Evolutionary conservation across 495 filamentous ascomycete species (phyloP).

Genomic region (Cladorrhinum samala): DNA sequence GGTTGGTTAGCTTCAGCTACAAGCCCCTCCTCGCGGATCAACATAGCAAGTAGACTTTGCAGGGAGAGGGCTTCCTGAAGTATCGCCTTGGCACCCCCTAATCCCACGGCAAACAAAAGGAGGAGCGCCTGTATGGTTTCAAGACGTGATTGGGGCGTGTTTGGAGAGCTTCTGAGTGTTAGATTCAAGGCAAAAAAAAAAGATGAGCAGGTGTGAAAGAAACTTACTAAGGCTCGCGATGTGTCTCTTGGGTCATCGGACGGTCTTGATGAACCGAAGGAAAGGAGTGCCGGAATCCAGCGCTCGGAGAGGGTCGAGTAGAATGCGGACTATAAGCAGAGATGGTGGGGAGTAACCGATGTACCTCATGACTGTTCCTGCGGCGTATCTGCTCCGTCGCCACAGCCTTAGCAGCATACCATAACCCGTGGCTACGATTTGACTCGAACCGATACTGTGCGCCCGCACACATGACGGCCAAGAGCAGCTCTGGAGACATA

Average conservation of each 20-base stretch:
- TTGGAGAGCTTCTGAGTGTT: slow-evolving; percentile 43
- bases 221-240: slow-evolving; percentile 46
- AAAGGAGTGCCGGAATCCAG: slow-evolving; percentile 45
- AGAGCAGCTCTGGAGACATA: slow-evolving; percentile 51
- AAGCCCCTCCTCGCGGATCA: slow-evolving; percentile 51
- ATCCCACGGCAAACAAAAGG: slow-evolving; percentile 49
- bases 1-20: slow-evolving; percentile 34
- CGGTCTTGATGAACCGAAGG: slow-evolving; percentile 46
- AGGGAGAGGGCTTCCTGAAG: slow-evolving; percentile 51
- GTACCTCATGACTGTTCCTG: slow-evolving; percentile 46
- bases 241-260: slow-evolving; percentile 46
- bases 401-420: slow-evolving; percentile 57
- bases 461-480: slow-evolving; percentile 60
- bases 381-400: slow-evolving; percentile 48
- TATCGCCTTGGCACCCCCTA: slow-evolving; percentile 52
- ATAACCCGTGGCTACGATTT: slow-evolving; percentile 59
- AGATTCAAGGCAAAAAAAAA: no score
- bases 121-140: slow-evolving; percentile 53
- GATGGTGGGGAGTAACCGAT: slow-evolving; percentile 42
- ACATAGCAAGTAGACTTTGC: slow-evolving; percentile 47
- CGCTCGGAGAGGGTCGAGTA: slow-evolving; percentile 45
- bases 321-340: slow-evolving; percentile 48
- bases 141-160: slow-evolving; percentile 48
- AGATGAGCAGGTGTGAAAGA: neutral
- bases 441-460: slow-evolving; percentile 67